These are phyloP conservation scores for Nothophaeocryptopus gaeumannii DNA, from an alignment of 2,329 filamentous ascomycete species.

Conservation along the genomic window DNA sequence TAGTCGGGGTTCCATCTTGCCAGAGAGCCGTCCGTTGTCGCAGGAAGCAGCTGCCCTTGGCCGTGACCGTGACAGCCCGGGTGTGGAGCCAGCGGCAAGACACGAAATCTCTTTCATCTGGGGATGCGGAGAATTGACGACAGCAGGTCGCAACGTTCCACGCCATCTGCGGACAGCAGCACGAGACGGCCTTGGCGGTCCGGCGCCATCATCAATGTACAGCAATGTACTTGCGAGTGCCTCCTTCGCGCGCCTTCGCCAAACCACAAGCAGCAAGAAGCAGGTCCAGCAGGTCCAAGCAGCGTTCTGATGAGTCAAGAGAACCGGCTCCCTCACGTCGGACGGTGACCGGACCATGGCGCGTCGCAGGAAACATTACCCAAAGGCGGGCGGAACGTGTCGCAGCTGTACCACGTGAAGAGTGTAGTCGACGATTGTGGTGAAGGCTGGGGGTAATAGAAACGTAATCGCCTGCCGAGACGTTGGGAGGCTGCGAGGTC, in stretches of 20 bases:
- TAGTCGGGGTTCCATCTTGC: background rate
- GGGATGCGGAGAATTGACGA: constrained; percentile 10
- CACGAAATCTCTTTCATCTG: constrained; percentile 10
- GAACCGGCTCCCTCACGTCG: background rate
- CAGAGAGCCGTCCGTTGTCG: background rate
- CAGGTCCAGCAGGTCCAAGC: no score
- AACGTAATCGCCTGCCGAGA: constrained; percentile 8
- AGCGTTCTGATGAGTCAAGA: constrained; percentile 7
- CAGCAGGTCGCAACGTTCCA: background rate
- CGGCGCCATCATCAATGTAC: background rate
- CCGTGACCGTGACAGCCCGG: background rate
- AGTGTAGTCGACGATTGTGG: background rate
- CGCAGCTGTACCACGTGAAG: constrained; percentile 9
- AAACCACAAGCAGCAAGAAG: constrained; percentile 7
- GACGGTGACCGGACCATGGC: no score
- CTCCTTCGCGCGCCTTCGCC: constrained; percentile 2
- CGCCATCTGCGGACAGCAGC: constrained; percentile 4
- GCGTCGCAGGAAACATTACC: background rate
- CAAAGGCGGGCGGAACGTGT: background rate
- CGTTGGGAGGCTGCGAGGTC: background rate
- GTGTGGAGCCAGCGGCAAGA: background rate
- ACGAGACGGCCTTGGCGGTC: constrained; percentile 6
- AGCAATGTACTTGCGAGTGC: no score
- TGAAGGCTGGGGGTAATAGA: constrained; percentile 13
- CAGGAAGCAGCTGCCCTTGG: constrained; percentile 2